Percentiles rank a stretch among this genome's conserved stretches.
These are phyloP conservation scores for Hydnum rufescens DNA, from an alignment of 768 basidiomycete species.

Conservation along the genomic window DNA sequence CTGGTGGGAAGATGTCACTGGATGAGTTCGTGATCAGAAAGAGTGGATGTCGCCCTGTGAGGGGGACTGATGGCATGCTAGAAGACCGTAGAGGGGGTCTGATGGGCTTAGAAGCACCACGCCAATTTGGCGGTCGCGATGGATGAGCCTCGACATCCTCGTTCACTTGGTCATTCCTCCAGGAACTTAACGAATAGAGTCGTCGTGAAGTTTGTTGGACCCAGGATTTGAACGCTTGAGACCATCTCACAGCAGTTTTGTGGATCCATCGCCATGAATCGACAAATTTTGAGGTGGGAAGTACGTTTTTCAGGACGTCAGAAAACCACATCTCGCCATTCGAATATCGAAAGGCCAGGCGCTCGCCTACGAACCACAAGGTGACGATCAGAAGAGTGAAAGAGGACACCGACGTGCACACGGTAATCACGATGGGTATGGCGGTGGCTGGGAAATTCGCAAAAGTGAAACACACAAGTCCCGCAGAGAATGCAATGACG, in stretches of 20 bases:
- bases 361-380: slow-evolving; percentile 9
- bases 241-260: neutral
- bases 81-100: neutral
- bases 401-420: slow-evolving; percentile 7
- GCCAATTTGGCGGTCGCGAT: too few species aligned
- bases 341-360: slow-evolving; percentile 7
- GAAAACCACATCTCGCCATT: neutral
- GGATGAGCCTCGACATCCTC: neutral
- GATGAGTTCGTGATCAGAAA: neutral
- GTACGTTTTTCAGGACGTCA: neutral
- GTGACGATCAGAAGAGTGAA: slow-evolving; percentile 5
- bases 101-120: too few species aligned
- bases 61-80: neutral
- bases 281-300: neutral
- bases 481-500: slow-evolving; percentile 9
- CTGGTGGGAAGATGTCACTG: neutral
- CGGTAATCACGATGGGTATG: slow-evolving; percentile 2
- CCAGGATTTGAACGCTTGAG: neutral
- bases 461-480: slow-evolving; percentile 8
- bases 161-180: neutral
- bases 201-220: neutral
- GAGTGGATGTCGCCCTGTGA: neutral
- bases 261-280: neutral
- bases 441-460: neutral
- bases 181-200: neutral